A percentile compares a stretch with the other conserved stretches of the same genome.
Evolutionary conservation across 805 yeast species (phyloP).

Genomic region (Priceomyces castillae): DNA sequence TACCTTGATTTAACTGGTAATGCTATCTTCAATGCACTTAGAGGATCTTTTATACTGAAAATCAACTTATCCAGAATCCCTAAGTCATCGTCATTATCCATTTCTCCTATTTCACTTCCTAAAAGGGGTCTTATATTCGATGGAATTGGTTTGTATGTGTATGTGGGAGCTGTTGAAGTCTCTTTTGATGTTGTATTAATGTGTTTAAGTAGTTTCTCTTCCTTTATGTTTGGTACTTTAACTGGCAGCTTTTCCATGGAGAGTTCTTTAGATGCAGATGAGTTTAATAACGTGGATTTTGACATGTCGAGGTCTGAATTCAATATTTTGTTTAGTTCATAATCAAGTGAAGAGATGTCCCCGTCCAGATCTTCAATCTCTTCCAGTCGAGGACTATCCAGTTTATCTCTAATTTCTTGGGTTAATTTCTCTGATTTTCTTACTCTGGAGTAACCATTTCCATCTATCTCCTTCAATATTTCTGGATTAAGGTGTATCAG

Average conservation of each 20-base stretch:
- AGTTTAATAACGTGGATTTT: background rate
- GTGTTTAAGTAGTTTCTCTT: background rate
- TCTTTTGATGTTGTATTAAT: background rate
- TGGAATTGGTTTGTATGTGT: slow-evolving; percentile 23
- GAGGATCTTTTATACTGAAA: slow-evolving; percentile 40
- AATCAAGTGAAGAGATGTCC: slow-evolving; percentile 18
- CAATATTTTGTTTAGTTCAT: slow-evolving; percentile 16
- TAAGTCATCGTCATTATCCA: slow-evolving; percentile 21
- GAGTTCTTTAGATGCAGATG: slow-evolving; percentile 5
- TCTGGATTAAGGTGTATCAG: slow-evolving; percentile 12
- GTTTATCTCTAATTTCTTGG: background rate
- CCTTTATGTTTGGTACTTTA: background rate
- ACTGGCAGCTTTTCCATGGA: background rate
- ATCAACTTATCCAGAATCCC: slow-evolving; percentile 35
- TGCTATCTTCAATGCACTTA: slow-evolving; percentile 35
- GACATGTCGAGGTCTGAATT: background rate
- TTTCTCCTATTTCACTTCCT: slow-evolving; percentile 23
- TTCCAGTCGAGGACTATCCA: slow-evolving; percentile 2
- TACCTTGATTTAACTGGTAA: slow-evolving; percentile 38
- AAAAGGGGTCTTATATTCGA: slow-evolving; percentile 27
- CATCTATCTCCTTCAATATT: slow-evolving; percentile 3
- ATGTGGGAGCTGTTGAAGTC: background rate
- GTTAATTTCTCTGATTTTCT: background rate
- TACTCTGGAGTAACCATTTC: background rate
- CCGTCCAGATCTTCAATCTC: slow-evolving; percentile 11